These are phyloP conservation scores for Bonia amplexicaulis DNA, from an alignment of 176 grass and related monocot genomes.

Conservation along the genomic window DNA sequence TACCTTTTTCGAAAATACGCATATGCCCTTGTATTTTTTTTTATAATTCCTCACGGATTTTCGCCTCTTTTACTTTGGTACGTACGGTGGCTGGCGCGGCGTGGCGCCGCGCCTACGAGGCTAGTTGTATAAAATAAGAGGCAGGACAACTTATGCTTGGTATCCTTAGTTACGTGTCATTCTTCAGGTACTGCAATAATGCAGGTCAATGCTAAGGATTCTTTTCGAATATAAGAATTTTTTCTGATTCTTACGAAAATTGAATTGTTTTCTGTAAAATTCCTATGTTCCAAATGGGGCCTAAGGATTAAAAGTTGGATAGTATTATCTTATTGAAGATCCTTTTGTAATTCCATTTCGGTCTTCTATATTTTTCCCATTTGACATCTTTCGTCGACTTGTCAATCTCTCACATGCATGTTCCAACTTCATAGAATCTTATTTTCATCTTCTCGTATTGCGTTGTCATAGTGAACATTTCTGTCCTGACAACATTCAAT, in stretches of 20 bases:
- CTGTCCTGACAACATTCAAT: background rate
- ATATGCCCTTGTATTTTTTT: no score
- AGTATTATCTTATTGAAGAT: background rate
- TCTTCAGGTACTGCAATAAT: background rate
- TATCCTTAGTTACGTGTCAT: background rate
- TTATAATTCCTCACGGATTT: no score
- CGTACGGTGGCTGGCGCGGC: no score
- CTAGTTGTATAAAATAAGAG: background rate
- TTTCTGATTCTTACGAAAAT: no score
- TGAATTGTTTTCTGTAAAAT: no score
- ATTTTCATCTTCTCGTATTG: background rate
- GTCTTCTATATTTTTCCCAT: background rate
- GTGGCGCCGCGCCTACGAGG: no score
- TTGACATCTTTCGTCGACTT: background rate
- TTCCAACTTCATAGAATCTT: background rate
- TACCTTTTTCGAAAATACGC: no score
- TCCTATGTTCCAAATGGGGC: no score
- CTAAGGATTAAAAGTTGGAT: background rate
- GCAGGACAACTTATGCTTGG: background rate
- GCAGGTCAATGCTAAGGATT: background rate
- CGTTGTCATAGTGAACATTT: background rate
- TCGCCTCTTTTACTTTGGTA: no score
- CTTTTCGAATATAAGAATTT: no score
- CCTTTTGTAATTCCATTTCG: background rate
- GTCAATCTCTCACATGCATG: background rate